A percentile compares a stretch with the other conserved stretches of the same genome.
phyloP scores from a whole-genome alignment of 495 filamentous ascomycete genomes.

The Aspergillus nanangensis region DNA sequence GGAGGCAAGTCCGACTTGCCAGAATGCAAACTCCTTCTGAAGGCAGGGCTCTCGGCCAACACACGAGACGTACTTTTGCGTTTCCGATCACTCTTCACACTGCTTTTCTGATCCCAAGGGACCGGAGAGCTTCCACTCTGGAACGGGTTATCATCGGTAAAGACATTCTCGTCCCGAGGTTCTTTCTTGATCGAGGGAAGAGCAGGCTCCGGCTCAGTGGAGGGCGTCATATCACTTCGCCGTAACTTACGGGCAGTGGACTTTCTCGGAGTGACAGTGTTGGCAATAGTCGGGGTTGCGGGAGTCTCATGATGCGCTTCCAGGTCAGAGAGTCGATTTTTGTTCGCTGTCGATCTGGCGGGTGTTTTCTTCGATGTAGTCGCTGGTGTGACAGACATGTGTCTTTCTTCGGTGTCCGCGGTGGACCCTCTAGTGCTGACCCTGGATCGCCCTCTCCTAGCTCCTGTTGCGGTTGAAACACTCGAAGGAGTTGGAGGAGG shows the following conservation, averaged over 20 bases:
- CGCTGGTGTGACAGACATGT: constrained; percentile 26
- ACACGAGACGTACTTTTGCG: constrained; percentile 43
- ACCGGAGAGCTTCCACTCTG: constrained; percentile 73
- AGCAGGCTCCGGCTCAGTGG: constrained; percentile 34
- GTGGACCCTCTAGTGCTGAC: constrained; percentile 36
- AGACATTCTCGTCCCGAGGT: constrained; percentile 51
- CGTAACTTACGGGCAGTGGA: constrained; percentile 46
- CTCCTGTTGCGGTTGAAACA: constrained; percentile 40
- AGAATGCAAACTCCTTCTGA: constrained; percentile 32
- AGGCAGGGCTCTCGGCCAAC: constrained; percentile 28
- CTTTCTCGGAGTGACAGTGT: constrained; percentile 27
- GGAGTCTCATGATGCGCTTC: constrained; percentile 38
- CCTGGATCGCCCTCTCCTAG: constrained; percentile 31
- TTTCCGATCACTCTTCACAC: constrained; percentile 40
- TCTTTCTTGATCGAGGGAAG: constrained; percentile 33
- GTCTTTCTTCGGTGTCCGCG: constrained; percentile 29
- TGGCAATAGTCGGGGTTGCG: constrained; percentile 29
- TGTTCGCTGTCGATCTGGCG: constrained; percentile 46
- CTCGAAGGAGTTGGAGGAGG: constrained; percentile 45
- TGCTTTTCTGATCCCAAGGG: constrained; percentile 26
- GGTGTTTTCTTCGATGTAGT: constrained; percentile 24
- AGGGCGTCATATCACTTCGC: constrained; percentile 53
- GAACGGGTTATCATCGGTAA: constrained; percentile 89
- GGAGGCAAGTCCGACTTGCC: constrained; percentile 28
- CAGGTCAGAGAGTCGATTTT: constrained; percentile 48